Base-by-base conservation (phyloP, 352 stramenopile genomes). In the Aphanomyces euteiches region DNA sequence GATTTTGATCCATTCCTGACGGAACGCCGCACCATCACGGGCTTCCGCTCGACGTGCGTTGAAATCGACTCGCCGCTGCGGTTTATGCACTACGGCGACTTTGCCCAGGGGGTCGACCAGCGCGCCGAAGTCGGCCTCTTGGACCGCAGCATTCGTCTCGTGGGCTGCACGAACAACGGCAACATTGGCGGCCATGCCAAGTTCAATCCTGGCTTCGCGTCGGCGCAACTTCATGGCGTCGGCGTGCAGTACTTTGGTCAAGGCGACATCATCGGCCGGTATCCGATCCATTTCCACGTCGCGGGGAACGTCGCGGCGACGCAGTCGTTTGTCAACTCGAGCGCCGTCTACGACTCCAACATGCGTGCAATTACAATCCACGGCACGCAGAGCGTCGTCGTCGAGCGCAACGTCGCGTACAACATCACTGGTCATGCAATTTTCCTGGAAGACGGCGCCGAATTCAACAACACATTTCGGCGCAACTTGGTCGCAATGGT, bases 371-470 rank as follows among this genome's bases (percentile, higher is more conserved):
- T 85, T 10, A 77, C 72, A 39, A 60, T 87, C n/a, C 82, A 89
- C 67, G 82, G 79, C 37, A 82, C 77, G 13, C 76, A 83, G 12
- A 72, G 79, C 66, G 72, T 84, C 10, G 13, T 60, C 0, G 67
- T 89, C 15, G 73, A 83, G 15, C 28, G 72, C 56, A 86, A 86
- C 39, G 78, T 87, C 4, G 74, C 64, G 21, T 87, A 69, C 73
- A 79, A 85, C 59, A 78, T 85, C 41, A 73, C 73, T 2, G 82
- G 79, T 13, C 79, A 86, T 59, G 75, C 77, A 1, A 50, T 87
- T 3, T 83, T 87, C 72, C 66, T 90, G 7, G 82, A 91, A 73
- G 81, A 89, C 69, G 83, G 85, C 34, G 77, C 73, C 13, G 85
- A 90, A 59, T 72, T 58, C n/a, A 75, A 76, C 59, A 91, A 90